Base-by-base conservation (phyloP, 2,329 filamentous ascomycete genomes). In the Fusarium sp. region DNA sequence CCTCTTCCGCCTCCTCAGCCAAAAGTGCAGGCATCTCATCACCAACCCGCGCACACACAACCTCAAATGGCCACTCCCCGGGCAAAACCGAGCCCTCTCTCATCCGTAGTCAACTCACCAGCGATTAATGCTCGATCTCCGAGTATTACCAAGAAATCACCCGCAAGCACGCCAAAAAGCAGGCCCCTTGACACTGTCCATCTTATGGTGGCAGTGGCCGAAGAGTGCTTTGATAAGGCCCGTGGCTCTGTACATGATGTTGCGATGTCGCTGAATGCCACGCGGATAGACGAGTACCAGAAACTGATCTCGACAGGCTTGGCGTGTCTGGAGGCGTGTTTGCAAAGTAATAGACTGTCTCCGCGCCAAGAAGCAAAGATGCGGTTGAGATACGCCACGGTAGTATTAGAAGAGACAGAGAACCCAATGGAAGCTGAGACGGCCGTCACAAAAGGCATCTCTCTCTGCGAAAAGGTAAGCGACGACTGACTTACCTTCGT, bases 371-470 rank as follows among this genome's bases (percentile, higher is more conserved):
- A 95, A 80, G 93, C 92, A 15, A 89, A 88, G 62, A 83, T 94
- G 59, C 88, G 92, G 34, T 81, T 95, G 47, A 88, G 92, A 77
- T 94, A 95, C 81, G 93, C 93, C 4, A 90, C 88, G 39, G 84
- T 95, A 12, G 81, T 96, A 30, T 88, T 90, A 42, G 91, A 94
- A 72, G 93, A 96, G 82, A 95, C 93, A 5, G 91, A 93, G 39
- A 95, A 95, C 72, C 84, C 90, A 17, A 90, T 90, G 83, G 90
- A 94, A 75, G 91, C 92, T 3, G 93, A 95, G 81, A 92, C 90
- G 18, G 86, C 91, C 8, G 81, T 96, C 64, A 91, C 89, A 45
- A 94, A 93, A 81, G 92, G 92, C 12, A 91, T 93, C 62, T 88
- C 89, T 5, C 84, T 93, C 5, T 93, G 91, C 75, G 91, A 92